Percentiles rank a stretch among this genome's conserved stretches.
Evolutionary conservation across 2,329 filamentous ascomycete species (phyloP).

Genomic region (Ilyonectria mors-panacis): DNA sequence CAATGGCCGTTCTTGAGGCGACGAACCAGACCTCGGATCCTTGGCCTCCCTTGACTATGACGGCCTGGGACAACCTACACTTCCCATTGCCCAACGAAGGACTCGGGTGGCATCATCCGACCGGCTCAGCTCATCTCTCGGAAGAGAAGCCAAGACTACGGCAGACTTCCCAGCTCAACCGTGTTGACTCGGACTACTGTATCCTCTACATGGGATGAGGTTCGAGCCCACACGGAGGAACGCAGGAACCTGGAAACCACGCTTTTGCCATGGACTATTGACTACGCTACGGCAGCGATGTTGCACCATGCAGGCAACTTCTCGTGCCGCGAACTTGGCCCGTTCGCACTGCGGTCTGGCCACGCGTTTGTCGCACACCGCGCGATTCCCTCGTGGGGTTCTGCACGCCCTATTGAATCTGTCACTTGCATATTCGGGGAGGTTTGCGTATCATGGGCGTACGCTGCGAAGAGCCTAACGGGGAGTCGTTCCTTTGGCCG

Average conservation of each 20-base stretch:
- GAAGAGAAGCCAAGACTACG: neutral
- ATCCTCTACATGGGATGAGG: neutral
- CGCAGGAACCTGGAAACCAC: neutral
- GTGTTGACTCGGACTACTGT: neutral
- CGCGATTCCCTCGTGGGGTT: neutral
- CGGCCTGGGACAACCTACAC: neutral
- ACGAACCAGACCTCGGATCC: neutral
- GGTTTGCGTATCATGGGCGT: neutral
- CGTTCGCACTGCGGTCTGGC: neutral
- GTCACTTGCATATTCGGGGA: neutral
- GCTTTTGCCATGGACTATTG: neutral
- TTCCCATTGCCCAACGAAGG: neutral
- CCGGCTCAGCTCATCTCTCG: neutral
- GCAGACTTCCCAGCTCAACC: neutral
- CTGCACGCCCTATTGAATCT: neutral
- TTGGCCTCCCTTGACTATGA: neutral
- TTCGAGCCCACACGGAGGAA: neutral
- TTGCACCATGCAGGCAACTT: neutral
- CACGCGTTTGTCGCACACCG: neutral
- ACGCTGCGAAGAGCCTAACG: neutral
- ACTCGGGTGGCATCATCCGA: neutral
- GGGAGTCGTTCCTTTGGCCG: neutral
- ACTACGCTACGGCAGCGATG: neutral
- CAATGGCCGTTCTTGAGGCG: neutral
- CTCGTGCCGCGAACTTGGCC: neutral